phyloP scores from a whole-genome alignment of 73 alveolate species.

The Symbiodinium pilosum region DNA sequence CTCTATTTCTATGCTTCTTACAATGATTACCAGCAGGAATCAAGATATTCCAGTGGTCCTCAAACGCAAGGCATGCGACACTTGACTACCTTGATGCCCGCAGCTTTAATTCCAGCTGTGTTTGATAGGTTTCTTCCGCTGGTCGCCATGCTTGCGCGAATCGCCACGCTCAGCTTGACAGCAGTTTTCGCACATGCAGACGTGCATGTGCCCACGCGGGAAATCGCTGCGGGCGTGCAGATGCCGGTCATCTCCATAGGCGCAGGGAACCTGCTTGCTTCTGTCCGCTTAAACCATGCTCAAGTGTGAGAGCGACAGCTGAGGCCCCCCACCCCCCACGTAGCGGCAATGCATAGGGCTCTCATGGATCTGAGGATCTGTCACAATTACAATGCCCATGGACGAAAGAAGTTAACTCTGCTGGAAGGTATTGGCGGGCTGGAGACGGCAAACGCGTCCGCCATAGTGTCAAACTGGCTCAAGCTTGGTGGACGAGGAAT shows the following conservation, averaged over 20 bases:
- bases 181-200: slow-evolving; percentile 11
- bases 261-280: background rate
- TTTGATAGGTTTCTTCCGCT: background rate
- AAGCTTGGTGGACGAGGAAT: slow-evolving; percentile 86
- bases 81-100: too few relatives aligned
- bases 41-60: too few relatives aligned
- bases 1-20: too few relatives aligned
- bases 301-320: background rate
- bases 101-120: background rate
- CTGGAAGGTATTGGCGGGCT: slow-evolving; percentile 67
- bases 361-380: too few relatives aligned
- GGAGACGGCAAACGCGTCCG: slow-evolving; percentile 61
- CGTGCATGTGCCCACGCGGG: slow-evolving; percentile 73
- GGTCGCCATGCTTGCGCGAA: background rate
- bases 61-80: too few relatives aligned
- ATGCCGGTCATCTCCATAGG: slow-evolving; percentile 94
- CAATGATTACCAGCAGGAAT: too few relatives aligned
- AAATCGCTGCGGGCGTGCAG: slow-evolving; percentile 79
- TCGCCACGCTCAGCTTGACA: background rate
- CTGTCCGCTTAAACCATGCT: too few relatives aligned
- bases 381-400: too few relatives aligned
- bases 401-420: too few relatives aligned
- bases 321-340: too few relatives aligned
- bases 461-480: slow-evolving; percentile 80
- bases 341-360: too few relatives aligned